A percentile compares a stretch with the other conserved stretches of the same genome.
phyloP scores from a whole-genome alignment of 441 rosid genomes.

The Populus hybrid region DNA sequence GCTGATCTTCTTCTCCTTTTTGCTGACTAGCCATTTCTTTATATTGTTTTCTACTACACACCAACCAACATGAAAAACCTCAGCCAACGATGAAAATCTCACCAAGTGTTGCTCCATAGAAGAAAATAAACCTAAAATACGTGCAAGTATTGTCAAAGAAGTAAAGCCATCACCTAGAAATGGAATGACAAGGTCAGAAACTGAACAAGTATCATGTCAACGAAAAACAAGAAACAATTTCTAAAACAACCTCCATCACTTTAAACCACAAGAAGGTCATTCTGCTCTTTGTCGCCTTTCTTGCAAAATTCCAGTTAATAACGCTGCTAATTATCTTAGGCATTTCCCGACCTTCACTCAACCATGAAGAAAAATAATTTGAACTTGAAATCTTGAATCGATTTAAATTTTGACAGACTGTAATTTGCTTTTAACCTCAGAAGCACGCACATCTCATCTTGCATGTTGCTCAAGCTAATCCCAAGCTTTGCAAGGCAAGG shows the following conservation, averaged over 20 bases:
- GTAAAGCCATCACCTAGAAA: background rate
- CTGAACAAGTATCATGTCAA: background rate
- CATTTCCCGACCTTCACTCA: background rate
- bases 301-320: background rate
- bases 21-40: conserved; percentile 47
- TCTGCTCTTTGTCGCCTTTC: background rate
- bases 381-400: background rate
- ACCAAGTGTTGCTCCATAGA: background rate
- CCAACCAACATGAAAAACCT: background rate
- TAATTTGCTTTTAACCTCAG: no score
- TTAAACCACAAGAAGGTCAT: background rate
- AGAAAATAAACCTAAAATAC: background rate
- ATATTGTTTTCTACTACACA: background rate
- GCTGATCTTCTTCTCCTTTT: conserved; percentile 29
- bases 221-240: background rate
- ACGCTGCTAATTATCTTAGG: background rate
- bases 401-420: background rate
- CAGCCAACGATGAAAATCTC: background rate
- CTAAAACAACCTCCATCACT: background rate
- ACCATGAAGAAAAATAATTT: background rate
- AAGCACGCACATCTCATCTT: background rate
- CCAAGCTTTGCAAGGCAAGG: background rate
- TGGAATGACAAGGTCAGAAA: background rate
- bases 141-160: background rate
- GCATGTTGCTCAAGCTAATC: background rate